These are phyloP conservation scores for Umbelopsis ramanniana DNA, from an alignment of 192 early-diverging fungal genomes.

Conservation along the genomic window DNA sequence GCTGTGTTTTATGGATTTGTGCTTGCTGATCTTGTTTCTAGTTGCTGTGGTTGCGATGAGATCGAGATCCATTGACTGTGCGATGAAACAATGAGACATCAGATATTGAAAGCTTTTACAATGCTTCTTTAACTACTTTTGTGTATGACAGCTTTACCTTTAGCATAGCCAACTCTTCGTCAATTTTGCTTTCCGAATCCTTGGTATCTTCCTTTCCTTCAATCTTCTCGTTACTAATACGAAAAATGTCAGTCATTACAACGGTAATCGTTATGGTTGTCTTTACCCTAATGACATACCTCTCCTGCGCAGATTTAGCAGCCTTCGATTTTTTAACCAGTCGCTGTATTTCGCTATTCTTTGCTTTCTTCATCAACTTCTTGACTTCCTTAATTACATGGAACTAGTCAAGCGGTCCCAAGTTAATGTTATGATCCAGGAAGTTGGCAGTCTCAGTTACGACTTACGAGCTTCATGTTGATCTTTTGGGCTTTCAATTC, in stretches of 20 bases:
- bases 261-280: background rate
- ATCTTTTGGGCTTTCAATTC: slow-evolving; percentile 31
- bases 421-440: background rate
- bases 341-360: slow-evolving; percentile 30
- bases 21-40: slow-evolving; percentile 10
- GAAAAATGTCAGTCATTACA: background rate
- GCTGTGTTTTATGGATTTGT: background rate
- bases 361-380: slow-evolving; percentile 38
- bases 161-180: background rate
- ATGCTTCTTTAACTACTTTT: background rate
- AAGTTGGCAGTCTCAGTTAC: no score
- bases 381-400: slow-evolving; percentile 33
- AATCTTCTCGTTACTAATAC: background rate
- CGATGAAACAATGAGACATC: background rate
- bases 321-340: slow-evolving; percentile 35
- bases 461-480: slow-evolving; percentile 37
- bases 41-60: background rate
- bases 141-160: background rate
- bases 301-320: slow-evolving; percentile 8
- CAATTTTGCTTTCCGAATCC: slow-evolving; percentile 1
- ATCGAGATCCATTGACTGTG: background rate
- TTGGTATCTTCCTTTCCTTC: slow-evolving; percentile 1
- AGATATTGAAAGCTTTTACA: background rate
- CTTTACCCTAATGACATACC: background rate
- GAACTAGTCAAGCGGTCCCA: slow-evolving; percentile 6